Conservation (phyloP, 345 rosid species). For the Syzygium aromaticum region DNA sequence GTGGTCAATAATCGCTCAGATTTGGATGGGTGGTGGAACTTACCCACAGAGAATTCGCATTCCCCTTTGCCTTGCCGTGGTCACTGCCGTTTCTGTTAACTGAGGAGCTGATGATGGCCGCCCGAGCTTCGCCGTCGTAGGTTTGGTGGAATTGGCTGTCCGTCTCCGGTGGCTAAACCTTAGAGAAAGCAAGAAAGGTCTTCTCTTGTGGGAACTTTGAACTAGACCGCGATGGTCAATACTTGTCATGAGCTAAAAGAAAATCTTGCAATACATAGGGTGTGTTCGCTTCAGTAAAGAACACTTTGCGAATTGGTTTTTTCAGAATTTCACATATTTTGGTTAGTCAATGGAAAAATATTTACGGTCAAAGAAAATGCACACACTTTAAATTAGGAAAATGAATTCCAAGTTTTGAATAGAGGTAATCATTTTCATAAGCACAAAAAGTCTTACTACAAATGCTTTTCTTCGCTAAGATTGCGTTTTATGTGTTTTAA, state of each 20-base stretch:
- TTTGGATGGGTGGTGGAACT: not conserved
- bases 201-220: not conserved
- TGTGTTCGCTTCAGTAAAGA: accelerated
- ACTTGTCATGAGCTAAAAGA: not conserved
- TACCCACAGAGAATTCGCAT: not conserved
- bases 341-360: not conserved
- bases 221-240: not conserved
- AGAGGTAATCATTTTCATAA: not conserved
- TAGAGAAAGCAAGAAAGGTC: not conserved
- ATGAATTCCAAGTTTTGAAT: not conserved
- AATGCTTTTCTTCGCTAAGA: not conserved
- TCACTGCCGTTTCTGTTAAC: not conserved
- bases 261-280: not conserved
- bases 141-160: not conserved
- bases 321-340: not conserved
- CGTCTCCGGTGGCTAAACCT: not conserved
- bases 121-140: not conserved
- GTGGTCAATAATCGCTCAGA: not conserved
- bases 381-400: not conserved
- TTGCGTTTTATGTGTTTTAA: not conserved
- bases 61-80: not conserved
- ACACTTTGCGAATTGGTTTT: not conserved
- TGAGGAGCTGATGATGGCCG: not conserved
- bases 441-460: not conserved
- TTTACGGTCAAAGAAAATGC: accelerated